These are phyloP conservation scores for Xylaria nigripes DNA, from an alignment of 495 filamentous ascomycete species.

Conservation along the genomic window DNA sequence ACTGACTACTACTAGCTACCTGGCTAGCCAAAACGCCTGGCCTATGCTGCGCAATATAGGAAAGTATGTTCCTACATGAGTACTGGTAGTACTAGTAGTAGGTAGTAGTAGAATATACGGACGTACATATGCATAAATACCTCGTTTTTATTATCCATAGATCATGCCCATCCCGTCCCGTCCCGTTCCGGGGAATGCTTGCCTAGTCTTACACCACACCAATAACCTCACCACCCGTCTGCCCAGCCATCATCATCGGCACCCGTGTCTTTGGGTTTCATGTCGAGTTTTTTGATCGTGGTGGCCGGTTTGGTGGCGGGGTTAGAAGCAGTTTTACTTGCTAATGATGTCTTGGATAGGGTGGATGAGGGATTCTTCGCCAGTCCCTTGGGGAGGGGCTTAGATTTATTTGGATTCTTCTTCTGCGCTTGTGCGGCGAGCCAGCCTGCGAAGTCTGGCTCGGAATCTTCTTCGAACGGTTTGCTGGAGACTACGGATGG, in stretches of 20 bases:
- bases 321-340: slow-evolving; percentile 19
- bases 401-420: slow-evolving; percentile 49
- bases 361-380: slow-evolving; percentile 41
- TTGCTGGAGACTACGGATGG: slow-evolving; percentile 28
- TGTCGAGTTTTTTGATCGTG: slow-evolving; percentile 44
- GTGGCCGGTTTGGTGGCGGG: slow-evolving; percentile 26
- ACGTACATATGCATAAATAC: no score
- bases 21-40: no score
- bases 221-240: slow-evolving; percentile 49
- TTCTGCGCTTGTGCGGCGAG: slow-evolving; percentile 71
- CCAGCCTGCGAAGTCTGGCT: slow-evolving; percentile 93
- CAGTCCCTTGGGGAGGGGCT: slow-evolving; percentile 69
- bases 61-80: no score
- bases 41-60: no score
- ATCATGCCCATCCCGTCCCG: no score
- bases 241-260: slow-evolving; percentile 59
- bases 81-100: no score
- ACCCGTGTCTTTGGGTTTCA: slow-evolving; percentile 46
- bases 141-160: no score
- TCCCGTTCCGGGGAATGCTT: no score
- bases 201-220: no score
- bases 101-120: no score
- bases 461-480: slow-evolving; percentile 70
- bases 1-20: no score
- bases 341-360: slow-evolving; percentile 25